Conservation (phyloP, 495 filamentous ascomycete species). For the Cercophora scortea region DNA sequence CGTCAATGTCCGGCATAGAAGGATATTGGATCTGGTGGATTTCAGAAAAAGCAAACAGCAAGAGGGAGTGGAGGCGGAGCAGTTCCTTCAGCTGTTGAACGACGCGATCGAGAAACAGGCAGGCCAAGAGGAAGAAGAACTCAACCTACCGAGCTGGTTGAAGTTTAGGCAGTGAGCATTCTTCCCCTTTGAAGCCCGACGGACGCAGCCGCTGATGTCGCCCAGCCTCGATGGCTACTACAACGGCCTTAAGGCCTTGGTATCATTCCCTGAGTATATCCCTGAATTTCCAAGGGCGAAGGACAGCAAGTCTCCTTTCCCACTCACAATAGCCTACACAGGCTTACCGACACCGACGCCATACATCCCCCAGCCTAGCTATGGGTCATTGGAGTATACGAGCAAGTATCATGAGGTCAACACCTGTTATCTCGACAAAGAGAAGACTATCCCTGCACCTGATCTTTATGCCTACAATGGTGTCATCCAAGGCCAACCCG, state of each 20-base stretch:
- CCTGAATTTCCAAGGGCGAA: conserved; percentile 64
- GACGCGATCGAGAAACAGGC: neutral
- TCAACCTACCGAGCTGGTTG: conserved; percentile 30
- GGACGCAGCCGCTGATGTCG: neutral
- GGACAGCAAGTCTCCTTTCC: conserved; percentile 21
- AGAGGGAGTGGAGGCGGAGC: neutral
- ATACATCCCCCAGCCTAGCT: conserved; percentile 64
- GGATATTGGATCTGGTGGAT: conserved; percentile 22
- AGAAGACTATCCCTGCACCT: conserved; percentile 54
- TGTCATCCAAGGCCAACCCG: conserved; percentile 69
- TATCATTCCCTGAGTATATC: conserved; percentile 51
- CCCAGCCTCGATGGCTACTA: conserved; percentile 64
- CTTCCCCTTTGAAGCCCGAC: neutral
- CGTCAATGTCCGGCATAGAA: conserved; percentile 8
- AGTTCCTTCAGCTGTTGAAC: neutral
- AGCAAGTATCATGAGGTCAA: conserved; percentile 53
- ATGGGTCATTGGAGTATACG: conserved; percentile 51
- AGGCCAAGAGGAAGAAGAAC: conserved; percentile 5
- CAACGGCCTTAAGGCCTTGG: conserved; percentile 64
- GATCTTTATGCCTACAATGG: conserved; percentile 62
- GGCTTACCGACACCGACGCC: conserved; percentile 44
- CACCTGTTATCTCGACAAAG: conserved; percentile 67
- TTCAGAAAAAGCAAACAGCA: conserved; percentile 6
- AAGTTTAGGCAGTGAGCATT: conserved; percentile 34
- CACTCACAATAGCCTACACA: conserved; percentile 23